Conservation (phyloP, 495 filamentous ascomycete species). For the Saxispiralis lemnorum region DNA sequence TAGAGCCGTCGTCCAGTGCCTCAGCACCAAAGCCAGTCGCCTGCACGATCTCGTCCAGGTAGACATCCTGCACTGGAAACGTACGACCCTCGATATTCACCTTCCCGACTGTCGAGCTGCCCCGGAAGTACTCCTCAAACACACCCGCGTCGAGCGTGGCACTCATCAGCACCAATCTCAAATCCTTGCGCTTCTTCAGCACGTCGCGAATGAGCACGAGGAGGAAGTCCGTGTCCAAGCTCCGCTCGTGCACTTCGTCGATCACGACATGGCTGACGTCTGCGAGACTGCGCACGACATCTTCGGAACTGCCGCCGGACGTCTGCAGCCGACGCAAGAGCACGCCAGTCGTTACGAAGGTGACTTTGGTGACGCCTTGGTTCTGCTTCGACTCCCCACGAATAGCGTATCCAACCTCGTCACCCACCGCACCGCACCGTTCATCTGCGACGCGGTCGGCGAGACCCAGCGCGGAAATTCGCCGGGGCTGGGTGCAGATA, state of each 20-base stretch:
- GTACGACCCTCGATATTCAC: conserved; percentile 82
- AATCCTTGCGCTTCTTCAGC: conserved; percentile 51
- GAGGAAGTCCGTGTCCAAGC: conserved; percentile 87
- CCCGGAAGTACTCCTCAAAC: conserved; percentile 66
- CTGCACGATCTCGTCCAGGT: conserved; percentile 72
- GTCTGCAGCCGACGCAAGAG: conserved; percentile 76
- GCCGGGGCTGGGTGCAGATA: conserved; percentile 83
- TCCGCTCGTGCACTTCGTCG: conserved; percentile 93
- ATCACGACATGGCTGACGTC: conserved; percentile 91
- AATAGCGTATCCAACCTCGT: conserved; percentile 89
- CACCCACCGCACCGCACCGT: conserved; percentile 60
- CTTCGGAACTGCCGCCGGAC: conserved; percentile 55
- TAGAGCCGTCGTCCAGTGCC: conserved; percentile 14
- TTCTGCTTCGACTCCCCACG: conserved; percentile 68
- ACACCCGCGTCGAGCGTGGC: conserved; percentile 82
- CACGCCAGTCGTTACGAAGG: conserved; percentile 95
- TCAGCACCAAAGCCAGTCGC: conserved; percentile 49
- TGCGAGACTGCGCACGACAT: conserved; percentile 60
- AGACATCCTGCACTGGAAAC: conserved; percentile 75
- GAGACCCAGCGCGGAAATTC: conserved; percentile 85
- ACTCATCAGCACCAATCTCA: conserved; percentile 95
- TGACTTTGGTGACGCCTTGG: conserved; percentile 60
- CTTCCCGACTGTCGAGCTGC: conserved; percentile 45
- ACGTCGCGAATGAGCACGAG: conserved; percentile 78
- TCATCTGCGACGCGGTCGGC: conserved; percentile 91